Conservation (phyloP, 768 basidiomycete species). For the Chalciporus pseudorubinellus region DNA sequence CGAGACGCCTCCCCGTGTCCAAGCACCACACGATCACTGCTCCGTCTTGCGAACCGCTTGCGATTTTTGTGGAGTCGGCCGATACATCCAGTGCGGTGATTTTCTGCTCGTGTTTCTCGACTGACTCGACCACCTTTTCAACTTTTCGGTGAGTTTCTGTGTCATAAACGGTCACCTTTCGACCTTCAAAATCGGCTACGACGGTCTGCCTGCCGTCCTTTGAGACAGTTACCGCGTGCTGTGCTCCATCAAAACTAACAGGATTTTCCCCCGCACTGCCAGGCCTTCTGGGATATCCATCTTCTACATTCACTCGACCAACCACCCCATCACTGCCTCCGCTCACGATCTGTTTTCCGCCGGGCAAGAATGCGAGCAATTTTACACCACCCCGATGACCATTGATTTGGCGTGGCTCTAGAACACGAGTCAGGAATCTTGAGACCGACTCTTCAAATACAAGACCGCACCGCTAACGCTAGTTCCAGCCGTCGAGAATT, state of each 20-base stretch:
- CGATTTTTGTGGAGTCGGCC: constrained; percentile 13
- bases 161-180: constrained; percentile 10
- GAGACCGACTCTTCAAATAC: neutral
- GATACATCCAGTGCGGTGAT: constrained; percentile 25
- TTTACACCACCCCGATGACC: neutral
- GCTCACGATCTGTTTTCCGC: constrained; percentile 6
- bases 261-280: neutral
- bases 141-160: constrained; percentile 2
- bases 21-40: constrained; percentile 20
- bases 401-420: constrained; percentile 5
- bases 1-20: constrained; percentile 12
- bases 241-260: neutral
- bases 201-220: constrained; percentile 18
- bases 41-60: constrained; percentile 23
- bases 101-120: constrained; percentile 9
- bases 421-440: neutral
- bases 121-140: constrained; percentile 7
- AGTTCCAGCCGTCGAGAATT: neutral
- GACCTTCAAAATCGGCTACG: neutral
- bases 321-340: constrained; percentile 10
- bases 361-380: constrained; percentile 11
- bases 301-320: constrained; percentile 6
- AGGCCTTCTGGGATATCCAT: neutral
- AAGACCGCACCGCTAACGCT: neutral
- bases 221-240: constrained; percentile 4